Base-by-base conservation (phyloP, 2,329 filamentous ascomycete species). In the Pseudocercospora eumusae region DNA sequence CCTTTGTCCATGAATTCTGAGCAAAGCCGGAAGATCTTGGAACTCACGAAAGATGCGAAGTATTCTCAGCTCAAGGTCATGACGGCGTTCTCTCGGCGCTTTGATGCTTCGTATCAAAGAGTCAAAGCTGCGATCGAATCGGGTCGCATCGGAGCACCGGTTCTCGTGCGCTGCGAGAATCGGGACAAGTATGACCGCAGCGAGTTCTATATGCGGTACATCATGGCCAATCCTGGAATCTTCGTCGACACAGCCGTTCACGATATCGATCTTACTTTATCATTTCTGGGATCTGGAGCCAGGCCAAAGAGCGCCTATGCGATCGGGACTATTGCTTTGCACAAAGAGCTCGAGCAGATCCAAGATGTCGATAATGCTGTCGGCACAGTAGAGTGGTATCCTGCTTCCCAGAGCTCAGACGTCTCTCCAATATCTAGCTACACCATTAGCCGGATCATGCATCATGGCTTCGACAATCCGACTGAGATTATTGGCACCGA, bases 171-270 rank as follows among this genome's bases (percentile, higher is more conserved):
- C 27, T 78, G 74, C n/a, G 75, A 81, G 50, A 79, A 75, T 6
- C 75, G 77, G 55, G 79, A 81, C 63, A 73, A 74, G 56, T 72
- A 70, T 42, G 73, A 76, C 63, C 67, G 69, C 27, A 70, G 68
- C n/a, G 77, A 76, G 13, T 79, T 79, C 66, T 80, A 80, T 61
- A 74, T 79, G 28, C 65, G 69, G 2, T 81, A 81, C 61, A 77
- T 78, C 9, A 63, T 64, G 56, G 69, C 69, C 61, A 77, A 73
- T 56, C 78, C 78, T 27, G 78, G 79, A 27, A 76, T 81, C 25
- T 81, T 81, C 63, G 75, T 81, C 25, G 78, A 81, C 66, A 76
- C 73, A 63, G 66, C 71, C 44, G 76, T 81, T 42, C 79, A 81
- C 61, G 78, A 80, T 61, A 79, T 81, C 59, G 79, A 81, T 61